Percentiles rank a stretch among this genome's conserved stretches.
Evolutionary conservation across 2,329 filamentous ascomycete species (phyloP).

Genomic region (Aphanocladium album): DNA sequence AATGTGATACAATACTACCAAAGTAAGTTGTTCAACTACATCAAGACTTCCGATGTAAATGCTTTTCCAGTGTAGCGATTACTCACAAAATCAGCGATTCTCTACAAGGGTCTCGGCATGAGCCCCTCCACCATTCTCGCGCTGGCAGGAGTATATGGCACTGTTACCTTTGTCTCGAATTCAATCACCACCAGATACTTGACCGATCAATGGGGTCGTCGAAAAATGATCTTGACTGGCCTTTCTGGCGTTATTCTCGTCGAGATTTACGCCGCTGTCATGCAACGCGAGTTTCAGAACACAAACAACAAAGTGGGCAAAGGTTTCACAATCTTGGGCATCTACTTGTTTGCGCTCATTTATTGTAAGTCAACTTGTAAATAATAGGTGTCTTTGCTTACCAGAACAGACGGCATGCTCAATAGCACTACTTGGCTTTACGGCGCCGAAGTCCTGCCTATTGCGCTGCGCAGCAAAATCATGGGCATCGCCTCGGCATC

Average conservation of each 20-base stretch:
- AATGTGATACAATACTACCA: slow-evolving; percentile 48
- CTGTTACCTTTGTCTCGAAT: slow-evolving; percentile 46
- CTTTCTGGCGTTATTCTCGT: slow-evolving; percentile 47
- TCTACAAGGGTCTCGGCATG: slow-evolving; percentile 52
- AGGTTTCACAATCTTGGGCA: slow-evolving; percentile 54
- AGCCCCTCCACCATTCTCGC: slow-evolving; percentile 44
- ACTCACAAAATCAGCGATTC: slow-evolving; percentile 27
- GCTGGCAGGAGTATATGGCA: slow-evolving; percentile 50
- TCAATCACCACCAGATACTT: slow-evolving; percentile 46
- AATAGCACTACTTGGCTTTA: slow-evolving; percentile 53
- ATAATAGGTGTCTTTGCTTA: not conserved
- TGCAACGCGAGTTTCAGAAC: slow-evolving; percentile 53
- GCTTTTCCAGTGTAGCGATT: too few species aligned
- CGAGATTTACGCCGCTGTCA: slow-evolving; percentile 55
- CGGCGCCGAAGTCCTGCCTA: slow-evolving; percentile 50
- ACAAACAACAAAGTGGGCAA: slow-evolving; percentile 51
- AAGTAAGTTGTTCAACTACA: slow-evolving; percentile 25
- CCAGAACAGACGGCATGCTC: slow-evolving; percentile 36
- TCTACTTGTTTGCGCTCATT: slow-evolving; percentile 52
- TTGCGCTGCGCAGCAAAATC: slow-evolving; percentile 47
- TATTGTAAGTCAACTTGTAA: slow-evolving; percentile 32
- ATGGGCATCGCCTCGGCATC: slow-evolving; percentile 50
- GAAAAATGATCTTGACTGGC: slow-evolving; percentile 54
- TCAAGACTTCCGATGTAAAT: too few species aligned
- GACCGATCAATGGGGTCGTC: slow-evolving; percentile 54